Evolutionary conservation across 352 stramenopile genomes (phyloP), one percentile per base, ranked within the genome.

Genomic region (Plasmopara halstedii): DNA sequence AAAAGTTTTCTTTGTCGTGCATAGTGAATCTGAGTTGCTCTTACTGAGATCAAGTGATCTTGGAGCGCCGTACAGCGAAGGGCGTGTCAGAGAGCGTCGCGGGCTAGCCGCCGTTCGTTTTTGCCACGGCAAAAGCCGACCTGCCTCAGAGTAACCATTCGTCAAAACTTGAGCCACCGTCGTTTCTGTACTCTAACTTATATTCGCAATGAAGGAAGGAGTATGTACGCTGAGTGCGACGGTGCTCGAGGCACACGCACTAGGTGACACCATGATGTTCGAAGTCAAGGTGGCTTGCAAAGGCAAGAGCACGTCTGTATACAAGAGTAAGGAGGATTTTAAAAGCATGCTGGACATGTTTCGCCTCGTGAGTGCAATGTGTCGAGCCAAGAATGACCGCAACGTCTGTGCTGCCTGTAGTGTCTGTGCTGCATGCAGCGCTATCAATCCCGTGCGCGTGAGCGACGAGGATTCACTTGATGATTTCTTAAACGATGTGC

Each of bases 311-410:
- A 83, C 71, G 37, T 74, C 66, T 18, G 69, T 84, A 50, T 85
- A 85, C 69, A 91, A 91, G 71, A 86, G 70, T 49, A 86, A 85
- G 51, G 72, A 88, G 53, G 76, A 88, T 56, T 86, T 88, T 46
- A 82, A 83, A 56, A 85, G 70, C 56, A 71, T 88, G 43, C 63
- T 85, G 31, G 70, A 85, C 58, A 88, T 88, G 76, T 85, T 88
- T 53, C 76, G 79, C 58, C 76, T 88, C 23, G 73, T 85, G 7
- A 72, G 65, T 27, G 70, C 74, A 53, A 88, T 88, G 76, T 68
- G 64, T 33, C 71, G 73, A 35, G 66, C 62, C 51, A 67, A 68
- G 49, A 67, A 52, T 23, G 57, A 64, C 35, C 67, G 56, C 22
- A 86, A 73, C 51, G 57, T 73, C 3, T 88, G 76, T 57, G 55